Evolutionary conservation across 1,284 basidiomycete genomes (phyloP), one percentile per base, ranked within the genome.

Genomic region (Cutaneotrichosporon sp.): DNA sequence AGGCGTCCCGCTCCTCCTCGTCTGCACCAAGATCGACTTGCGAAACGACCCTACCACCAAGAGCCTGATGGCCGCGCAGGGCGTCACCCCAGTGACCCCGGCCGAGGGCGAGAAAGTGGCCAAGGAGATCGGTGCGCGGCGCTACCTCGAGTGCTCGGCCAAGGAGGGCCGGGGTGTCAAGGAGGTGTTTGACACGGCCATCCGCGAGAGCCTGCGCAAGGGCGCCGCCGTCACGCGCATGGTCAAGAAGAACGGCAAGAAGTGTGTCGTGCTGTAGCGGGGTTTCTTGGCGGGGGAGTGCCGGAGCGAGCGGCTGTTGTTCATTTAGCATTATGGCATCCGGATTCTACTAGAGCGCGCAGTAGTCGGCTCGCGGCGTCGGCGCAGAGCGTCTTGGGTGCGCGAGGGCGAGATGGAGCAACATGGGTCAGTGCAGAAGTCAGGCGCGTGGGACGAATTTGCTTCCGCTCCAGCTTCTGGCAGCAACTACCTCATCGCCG

Each of bases 21-120:
- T 99, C 53, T 95, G 87, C 27, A 93, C 93, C 55, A 99, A 99
- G 83, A 94, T 84, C 56, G 95, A 99, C 79, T 83, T 98, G 46
- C 87, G 97, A 58, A 80, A 84, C 53, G 95, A 98, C 80, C 87
- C 90, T 29, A 89, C 91, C 69, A 95, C 93, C 46, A 84, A 88
- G 66, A 87, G 91, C n/a, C 91, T 98, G 86, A 86, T 99, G 69
- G 85, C 87, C 47, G 93, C 95, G 1, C 95, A 98, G 74, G 94
- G 95, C 3, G 90, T 89, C 68, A 83, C 84, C 42, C 92, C 97
- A 10, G 87, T 98, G 60, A 87, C 89, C 0, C 76, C 87, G 13
- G 87, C 90, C 69, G 90, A 92, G 76, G 93, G 92, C 2, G 84
- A 83, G 18, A 82, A 82, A 47, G 88, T 97, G 18, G 92, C 94